These are phyloP conservation scores for Phaeodactylum tricornutum DNA, from an alignment of 108 stramenopile genomes.

Conservation along the genomic window DNA sequence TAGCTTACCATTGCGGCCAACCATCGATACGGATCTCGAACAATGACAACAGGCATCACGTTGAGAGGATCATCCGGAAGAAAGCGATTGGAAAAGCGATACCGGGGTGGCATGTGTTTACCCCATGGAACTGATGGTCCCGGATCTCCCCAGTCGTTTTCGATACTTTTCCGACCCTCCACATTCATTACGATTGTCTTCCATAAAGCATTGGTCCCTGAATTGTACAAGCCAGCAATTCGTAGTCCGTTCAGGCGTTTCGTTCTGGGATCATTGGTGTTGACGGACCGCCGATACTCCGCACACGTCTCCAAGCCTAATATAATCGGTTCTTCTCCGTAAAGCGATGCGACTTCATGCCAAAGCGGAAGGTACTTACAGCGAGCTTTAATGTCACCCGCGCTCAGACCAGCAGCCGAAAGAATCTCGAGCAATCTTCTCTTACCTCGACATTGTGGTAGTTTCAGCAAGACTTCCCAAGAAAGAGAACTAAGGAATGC, in stretches of 20 bases:
- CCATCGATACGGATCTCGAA: not conserved
- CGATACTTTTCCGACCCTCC: too few relatives aligned
- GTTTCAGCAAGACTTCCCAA: constrained; percentile 1
- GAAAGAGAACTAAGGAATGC: too few relatives aligned
- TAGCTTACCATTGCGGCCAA: too few relatives aligned
- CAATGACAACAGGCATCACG: constrained; percentile 1
- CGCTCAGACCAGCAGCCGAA: too few relatives aligned
- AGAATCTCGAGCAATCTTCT: too few relatives aligned
- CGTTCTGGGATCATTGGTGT: too few relatives aligned
- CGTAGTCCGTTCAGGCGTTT: not conserved
- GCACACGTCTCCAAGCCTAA: constrained; percentile 4
- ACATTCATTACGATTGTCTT: not conserved
- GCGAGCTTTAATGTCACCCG: too few relatives aligned
- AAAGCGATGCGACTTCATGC: constrained; percentile 1
- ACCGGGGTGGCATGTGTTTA: not conserved
- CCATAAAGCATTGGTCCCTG: constrained; percentile 3
- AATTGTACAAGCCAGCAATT: constrained; percentile 3
- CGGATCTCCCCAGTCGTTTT: too few relatives aligned
- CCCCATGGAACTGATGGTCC: not conserved
- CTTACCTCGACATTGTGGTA: too few relatives aligned
- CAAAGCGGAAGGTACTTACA: constrained; percentile 4
- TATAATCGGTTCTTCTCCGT: constrained; percentile 3
- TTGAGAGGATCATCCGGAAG: too few relatives aligned
- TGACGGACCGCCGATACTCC: not conserved
- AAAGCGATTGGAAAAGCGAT: too few relatives aligned